Base-by-base conservation (phyloP, 257 asterid species). In the Plantago major region DNA sequence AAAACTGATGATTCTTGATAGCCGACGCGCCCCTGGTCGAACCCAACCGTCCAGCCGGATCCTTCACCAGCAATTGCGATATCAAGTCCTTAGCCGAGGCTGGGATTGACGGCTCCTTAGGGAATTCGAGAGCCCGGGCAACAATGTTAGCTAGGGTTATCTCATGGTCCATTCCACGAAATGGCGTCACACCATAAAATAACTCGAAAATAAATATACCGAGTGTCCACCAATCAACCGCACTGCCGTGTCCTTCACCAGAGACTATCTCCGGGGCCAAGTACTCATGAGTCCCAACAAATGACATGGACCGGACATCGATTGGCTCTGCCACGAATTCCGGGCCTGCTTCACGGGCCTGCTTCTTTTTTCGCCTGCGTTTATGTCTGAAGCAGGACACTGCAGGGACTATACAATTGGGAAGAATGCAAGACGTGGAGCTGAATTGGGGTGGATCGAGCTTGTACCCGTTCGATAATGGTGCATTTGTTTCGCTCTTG, bases 201-300 rank as follows among this genome's bases (percentile, higher is more conserved):
- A 86, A 46, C 58, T 86, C 95, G n/a, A 78, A 86, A 17, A 86
- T 81, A 71, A 86, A 86, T 26, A 86, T 72, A 59, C 95, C 95
- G 13, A 86, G 42, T 0, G 95, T 86, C 95, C 95, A 86, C 95
- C 95, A 86, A 40, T 86, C 95, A 16, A 86, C 95, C 3, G 95
- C 84, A 49, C 82, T 86, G 10, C 95, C 95, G 47, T 86, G 95
- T 0, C 95, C 90, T 61, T 86, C 95, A 0, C 90, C 95, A 14
- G 90, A 86, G 42, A 86, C 86, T 4, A 86, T 83, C 79, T 86
- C 95, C 11, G 95, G 95, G n/a, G 95, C 95, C 55, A 86, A 42
- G 60, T 86, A 86, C 81, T 86, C 95, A 38, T 86, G 95, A 13
- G 90, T 86, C 66, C 95, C 88, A 0, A 86, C 95, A 10, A 86